phyloP scores from a whole-genome alignment of 2,329 filamentous ascomycete species.

The Cladosporium velox region DNA sequence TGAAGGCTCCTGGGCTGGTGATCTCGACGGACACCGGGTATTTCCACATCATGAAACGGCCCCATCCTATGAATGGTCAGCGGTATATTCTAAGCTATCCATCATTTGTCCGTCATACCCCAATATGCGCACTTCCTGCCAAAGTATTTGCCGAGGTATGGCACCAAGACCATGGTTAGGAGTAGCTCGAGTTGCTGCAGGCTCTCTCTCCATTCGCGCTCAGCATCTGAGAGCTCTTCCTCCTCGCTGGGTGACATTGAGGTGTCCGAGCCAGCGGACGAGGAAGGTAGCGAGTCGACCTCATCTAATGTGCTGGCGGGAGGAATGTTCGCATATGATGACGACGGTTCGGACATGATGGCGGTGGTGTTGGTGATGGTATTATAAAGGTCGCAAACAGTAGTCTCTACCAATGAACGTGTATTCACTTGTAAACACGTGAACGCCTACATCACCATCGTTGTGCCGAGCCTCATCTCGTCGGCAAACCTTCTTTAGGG shows the following conservation, averaged over 20 bases:
- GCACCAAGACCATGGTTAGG: conserved; percentile 90
- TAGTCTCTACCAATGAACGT: background rate
- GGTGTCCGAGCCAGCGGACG: conserved; percentile 51
- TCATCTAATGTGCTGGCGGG: conserved; percentile 40
- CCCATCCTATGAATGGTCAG: conserved; percentile 69
- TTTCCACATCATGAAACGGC: conserved; percentile 91
- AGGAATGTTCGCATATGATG: conserved; percentile 51
- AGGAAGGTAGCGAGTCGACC: conserved; percentile 53
- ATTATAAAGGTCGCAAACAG: background rate
- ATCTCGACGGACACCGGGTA: conserved; percentile 74
- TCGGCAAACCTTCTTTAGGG: background rate
- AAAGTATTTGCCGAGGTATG: conserved; percentile 92
- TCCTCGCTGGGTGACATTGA: conserved; percentile 49
- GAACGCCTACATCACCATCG: background rate
- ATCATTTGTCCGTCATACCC: conserved; percentile 64
- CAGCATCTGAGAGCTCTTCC: conserved; percentile 75
- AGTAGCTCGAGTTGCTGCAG: conserved; percentile 91
- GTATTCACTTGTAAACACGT: background rate
- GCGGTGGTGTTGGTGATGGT: background rate
- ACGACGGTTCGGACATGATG: conserved; percentile 51
- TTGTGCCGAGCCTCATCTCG: background rate
- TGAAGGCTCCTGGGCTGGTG: conserved; percentile 50
- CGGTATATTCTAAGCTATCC: background rate
- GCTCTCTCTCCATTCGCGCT: conserved; percentile 92
- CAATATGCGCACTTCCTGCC: conserved; percentile 94